Evolutionary conservation across 257 asterid species (phyloP).

Genomic region (Capsicum chinense): DNA sequence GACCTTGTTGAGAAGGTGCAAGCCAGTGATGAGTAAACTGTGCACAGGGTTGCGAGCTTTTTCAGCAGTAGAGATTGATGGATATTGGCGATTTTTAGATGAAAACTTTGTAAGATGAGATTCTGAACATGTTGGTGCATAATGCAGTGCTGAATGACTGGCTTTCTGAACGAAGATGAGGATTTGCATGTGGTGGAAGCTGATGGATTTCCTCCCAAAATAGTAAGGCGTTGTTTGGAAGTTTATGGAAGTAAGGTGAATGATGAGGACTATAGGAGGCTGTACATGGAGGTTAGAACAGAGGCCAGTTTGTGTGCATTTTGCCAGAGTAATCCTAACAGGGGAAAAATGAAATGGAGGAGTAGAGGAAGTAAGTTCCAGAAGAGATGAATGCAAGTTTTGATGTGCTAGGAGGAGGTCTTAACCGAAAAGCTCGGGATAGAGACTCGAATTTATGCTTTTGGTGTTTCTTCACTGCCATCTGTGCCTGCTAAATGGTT

Average conservation of each 20-base stretch:
- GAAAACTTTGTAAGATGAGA: slow-evolving; percentile 58
- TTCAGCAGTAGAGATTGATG: slow-evolving; percentile 75
- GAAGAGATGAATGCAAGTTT: slow-evolving; percentile 60
- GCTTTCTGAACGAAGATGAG: slow-evolving; percentile 73
- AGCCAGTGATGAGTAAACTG: slow-evolving; percentile 85
- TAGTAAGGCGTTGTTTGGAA: slow-evolving; percentile 70
- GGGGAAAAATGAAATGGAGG: slow-evolving; percentile 78
- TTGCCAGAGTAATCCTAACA: slow-evolving; percentile 71
- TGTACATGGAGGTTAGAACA: slow-evolving; percentile 74
- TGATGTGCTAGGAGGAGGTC: slow-evolving; percentile 90
- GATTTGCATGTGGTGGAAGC: slow-evolving; percentile 61
- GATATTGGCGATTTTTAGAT: slow-evolving; percentile 83
- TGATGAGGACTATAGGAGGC: slow-evolving; percentile 42
- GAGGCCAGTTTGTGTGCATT: slow-evolving; percentile 64
- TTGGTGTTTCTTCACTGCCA: slow-evolving; percentile 74
- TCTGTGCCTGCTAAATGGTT: slow-evolving; percentile 80
- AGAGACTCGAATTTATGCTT: slow-evolving; percentile 68
- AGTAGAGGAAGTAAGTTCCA: slow-evolving; percentile 74
- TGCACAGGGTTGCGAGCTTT: slow-evolving; percentile 62
- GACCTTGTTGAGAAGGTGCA: slow-evolving; percentile 75
- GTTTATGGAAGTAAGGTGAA: slow-evolving; percentile 58
- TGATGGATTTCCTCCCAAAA: slow-evolving; percentile 72
- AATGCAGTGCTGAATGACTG: slow-evolving; percentile 66
- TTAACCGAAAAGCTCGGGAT: slow-evolving; percentile 74
- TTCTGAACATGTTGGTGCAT: slow-evolving; percentile 76